phyloP scores from a whole-genome alignment of 83 land plant species.

The Picea abies region DNA sequence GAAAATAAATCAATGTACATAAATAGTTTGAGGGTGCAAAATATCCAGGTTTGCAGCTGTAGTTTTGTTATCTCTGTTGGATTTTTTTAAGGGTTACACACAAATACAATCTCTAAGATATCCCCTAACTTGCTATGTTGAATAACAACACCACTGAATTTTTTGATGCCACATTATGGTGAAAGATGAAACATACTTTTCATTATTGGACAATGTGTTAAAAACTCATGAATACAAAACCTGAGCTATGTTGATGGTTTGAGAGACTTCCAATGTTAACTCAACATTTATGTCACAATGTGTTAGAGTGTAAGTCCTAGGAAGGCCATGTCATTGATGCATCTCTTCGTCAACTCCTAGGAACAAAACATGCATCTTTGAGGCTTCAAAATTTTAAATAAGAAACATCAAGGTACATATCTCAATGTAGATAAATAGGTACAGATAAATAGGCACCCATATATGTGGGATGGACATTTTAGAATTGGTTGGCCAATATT shows the following conservation, averaged over 20 bases:
- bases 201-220: background rate
- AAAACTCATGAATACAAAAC: conserved; percentile 2
- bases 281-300: conserved; percentile 79
- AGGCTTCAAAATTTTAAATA: conserved; percentile 49
- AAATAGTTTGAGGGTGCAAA: too few relatives aligned
- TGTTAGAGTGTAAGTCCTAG: conserved; percentile 51
- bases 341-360: conserved; percentile 31
- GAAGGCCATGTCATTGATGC: background rate
- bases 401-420: too few relatives aligned
- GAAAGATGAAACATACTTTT: background rate
- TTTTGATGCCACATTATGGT: background rate
- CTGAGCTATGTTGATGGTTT: conserved; percentile 45
- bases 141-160: background rate
- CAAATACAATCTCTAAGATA: background rate
- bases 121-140: background rate
- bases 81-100: background rate
- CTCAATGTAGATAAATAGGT: too few relatives aligned
- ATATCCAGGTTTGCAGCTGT: too few relatives aligned
- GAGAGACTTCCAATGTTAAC: conserved; percentile 59
- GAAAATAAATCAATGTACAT: too few relatives aligned
- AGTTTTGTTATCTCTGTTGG: too few relatives aligned
- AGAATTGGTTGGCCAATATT: too few relatives aligned
- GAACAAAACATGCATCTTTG: conserved; percentile 61
- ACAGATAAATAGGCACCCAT: too few relatives aligned
- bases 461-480: too few relatives aligned